Evolutionary conservation across 2,329 filamentous ascomycete species (phyloP), one percentile per base, ranked within the genome.

Genomic region (Aspergillus costaricaensis): DNA sequence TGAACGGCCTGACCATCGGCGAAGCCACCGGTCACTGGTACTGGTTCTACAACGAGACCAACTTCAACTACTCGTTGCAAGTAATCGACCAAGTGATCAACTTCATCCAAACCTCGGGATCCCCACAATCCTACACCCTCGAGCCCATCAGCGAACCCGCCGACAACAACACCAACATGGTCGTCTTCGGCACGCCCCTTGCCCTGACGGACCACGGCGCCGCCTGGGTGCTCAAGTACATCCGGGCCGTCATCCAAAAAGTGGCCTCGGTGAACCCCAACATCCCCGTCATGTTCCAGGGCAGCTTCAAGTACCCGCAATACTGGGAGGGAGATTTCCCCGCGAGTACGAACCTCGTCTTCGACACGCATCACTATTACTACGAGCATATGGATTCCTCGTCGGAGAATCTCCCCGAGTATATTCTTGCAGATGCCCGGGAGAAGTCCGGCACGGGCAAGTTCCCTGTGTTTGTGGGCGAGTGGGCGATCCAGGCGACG

Each of bases 121-220:
- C 62, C 0, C 68, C 69, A 3, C 43, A 63, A 36, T 60, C 65
- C 12, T 72, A 65, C 41, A 70, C 65, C 2, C 60, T 71, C 19
- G 66, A 65, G n/a, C 69, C 69, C 1, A 67, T 72, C 56, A 71
- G 71, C 47, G 69, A 72, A 56, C 67, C 70, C 4, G 64, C 63
- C 5, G 68, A 70, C 41, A 64, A 59, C 50, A 67, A 67, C 23
- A 52, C 44, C 2, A 58, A 70, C 49, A 67, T 70, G 43, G 56
- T 63, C 1, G 57, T 59, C 2, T 70, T 72, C 19, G 69, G 69
- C 8, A 70, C 70, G 1, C 61, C 68, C 0, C 65, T 58, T 6
- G 68, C 68, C 3, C 47, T 72, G 2, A 63, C 67, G 1, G 68
- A 68, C 8, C 39, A 58, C 4, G 70, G 66, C 5, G 70, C 70